Evolutionary conservation across 257 asterid genomes (phyloP).

Genomic region (Fraxinus americana): DNA sequence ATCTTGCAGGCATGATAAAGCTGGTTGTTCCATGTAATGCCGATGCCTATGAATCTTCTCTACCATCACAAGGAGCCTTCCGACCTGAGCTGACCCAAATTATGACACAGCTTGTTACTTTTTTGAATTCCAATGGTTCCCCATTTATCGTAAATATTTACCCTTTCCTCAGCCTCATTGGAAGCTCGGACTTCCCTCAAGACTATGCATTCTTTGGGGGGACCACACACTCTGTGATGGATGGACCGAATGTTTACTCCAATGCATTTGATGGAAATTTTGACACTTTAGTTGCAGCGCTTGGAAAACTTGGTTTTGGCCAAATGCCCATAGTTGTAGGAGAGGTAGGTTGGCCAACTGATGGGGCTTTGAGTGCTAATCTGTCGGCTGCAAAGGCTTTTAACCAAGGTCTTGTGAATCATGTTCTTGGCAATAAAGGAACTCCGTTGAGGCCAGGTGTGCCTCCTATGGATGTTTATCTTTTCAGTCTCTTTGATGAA

Average conservation of each 20-base stretch:
- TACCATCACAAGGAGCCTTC: conserved; percentile 93
- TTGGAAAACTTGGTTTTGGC: conserved; percentile 68
- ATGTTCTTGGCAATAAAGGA: conserved; percentile 62
- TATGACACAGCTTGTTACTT: conserved; percentile 75
- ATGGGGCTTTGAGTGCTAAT: conserved; percentile 75
- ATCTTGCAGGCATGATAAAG: conserved; percentile 73
- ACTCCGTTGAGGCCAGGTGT: conserved; percentile 87
- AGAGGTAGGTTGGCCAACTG: conserved; percentile 97
- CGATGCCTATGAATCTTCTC: conserved; percentile 84
- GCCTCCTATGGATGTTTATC: conserved; percentile 78
- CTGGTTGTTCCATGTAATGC: conserved; percentile 98
- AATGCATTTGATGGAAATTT: conserved; percentile 94
- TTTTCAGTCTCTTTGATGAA: conserved; percentile 86
- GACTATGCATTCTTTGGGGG: conserved; percentile 95
- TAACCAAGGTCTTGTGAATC: conserved; percentile 76
- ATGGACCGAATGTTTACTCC: conserved; percentile 75
- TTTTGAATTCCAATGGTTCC: conserved; percentile 79
- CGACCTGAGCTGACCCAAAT: conserved; percentile 77
- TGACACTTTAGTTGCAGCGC: conserved; percentile 84
- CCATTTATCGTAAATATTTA: conserved; percentile 90
- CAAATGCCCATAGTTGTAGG: conserved; percentile 88
- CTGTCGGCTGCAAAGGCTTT: conserved; percentile 81
- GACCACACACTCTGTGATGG: conserved; percentile 71
- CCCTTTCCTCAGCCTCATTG: conserved; percentile 87
- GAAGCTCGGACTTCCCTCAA: conserved; percentile 87